Conservation (phyloP, 139 green algal genomes). For the Nannochloris sp. region DNA sequence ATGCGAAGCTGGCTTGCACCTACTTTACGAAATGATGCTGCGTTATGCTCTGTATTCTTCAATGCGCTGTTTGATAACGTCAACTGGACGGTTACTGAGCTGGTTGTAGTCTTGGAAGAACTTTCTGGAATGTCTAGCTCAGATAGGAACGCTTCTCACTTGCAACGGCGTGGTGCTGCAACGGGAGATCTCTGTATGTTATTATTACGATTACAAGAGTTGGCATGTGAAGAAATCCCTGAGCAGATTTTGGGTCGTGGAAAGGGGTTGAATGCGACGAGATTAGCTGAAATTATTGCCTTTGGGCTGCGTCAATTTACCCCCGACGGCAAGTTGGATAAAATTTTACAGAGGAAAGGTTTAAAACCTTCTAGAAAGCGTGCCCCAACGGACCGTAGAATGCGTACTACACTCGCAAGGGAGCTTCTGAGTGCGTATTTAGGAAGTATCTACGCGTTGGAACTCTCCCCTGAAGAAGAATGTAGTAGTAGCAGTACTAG, state of each 20-base stretch:
- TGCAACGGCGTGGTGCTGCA: neutral
- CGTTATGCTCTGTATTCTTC: conserved; percentile 57
- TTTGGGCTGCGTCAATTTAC: conserved; percentile 73
- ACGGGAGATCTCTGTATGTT: neutral
- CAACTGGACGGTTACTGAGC: conserved; percentile 81
- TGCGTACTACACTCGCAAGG: neutral
- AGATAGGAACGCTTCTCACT: neutral
- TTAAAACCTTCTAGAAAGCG: neutral
- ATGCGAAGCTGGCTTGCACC: neutral
- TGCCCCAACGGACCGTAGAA: neutral
- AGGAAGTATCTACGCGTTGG: neutral
- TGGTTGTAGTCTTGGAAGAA: conserved; percentile 50
- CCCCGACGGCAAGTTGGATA: neutral
- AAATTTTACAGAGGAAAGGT: neutral
- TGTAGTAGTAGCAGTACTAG: no score
- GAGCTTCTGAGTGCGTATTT: neutral
- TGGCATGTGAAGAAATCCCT: conserved; percentile 26
- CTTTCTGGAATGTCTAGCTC: neutral
- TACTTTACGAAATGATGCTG: neutral
- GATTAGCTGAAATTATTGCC: conserved; percentile 64
- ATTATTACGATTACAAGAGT: neutral
- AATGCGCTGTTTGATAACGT: conserved; percentile 78
- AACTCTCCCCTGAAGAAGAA: neutral
- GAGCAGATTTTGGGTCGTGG: conserved; percentile 8
- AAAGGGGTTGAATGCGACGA: conserved; percentile 41